These are phyloP conservation scores for Euphorbia pulcherrima DNA, from an alignment of 345 rosid species.

Conservation along the genomic window DNA sequence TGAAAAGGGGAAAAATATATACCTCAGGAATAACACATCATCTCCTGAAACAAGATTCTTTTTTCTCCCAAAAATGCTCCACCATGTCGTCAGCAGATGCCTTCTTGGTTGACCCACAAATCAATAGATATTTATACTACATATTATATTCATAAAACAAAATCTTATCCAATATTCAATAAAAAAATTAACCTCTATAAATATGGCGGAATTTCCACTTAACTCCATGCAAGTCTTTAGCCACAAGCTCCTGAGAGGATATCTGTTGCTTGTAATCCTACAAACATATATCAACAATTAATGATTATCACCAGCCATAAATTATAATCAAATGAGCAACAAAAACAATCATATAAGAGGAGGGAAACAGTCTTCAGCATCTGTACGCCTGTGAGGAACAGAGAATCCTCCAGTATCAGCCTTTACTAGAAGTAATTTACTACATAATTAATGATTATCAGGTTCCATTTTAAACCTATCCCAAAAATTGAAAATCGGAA, in stretches of 20 bases:
- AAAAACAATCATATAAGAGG: constrained; percentile 58
- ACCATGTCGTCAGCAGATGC: constrained; percentile 93
- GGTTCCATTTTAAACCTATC: no score
- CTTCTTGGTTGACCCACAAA: constrained; percentile 91
- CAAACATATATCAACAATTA: constrained; percentile 18
- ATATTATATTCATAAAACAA: constrained; percentile 9
- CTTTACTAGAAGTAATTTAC: no score
- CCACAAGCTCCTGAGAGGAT: constrained; percentile 82
- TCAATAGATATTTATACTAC: constrained; percentile 14
- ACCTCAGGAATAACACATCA: constrained; percentile 89
- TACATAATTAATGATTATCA: no score
- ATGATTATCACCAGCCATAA: neutral
- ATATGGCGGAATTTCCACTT: no score
- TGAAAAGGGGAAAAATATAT: neutral
- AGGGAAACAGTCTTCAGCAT: constrained; percentile 88
- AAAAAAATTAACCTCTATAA: constrained; percentile 48
- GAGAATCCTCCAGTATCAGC: constrained; percentile 96
- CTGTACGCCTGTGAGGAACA: constrained; percentile 81
- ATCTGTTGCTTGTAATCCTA: constrained; percentile 85
- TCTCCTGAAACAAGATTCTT: constrained; percentile 91
- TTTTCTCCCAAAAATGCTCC: constrained; percentile 91
- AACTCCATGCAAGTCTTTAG: no score
- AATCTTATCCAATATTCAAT: constrained; percentile 13
- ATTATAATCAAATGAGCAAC: neutral
- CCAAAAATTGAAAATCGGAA: no score